These are phyloP conservation scores for Malus fusca DNA, from an alignment of 306 rosid species.

Conservation along the genomic window DNA sequence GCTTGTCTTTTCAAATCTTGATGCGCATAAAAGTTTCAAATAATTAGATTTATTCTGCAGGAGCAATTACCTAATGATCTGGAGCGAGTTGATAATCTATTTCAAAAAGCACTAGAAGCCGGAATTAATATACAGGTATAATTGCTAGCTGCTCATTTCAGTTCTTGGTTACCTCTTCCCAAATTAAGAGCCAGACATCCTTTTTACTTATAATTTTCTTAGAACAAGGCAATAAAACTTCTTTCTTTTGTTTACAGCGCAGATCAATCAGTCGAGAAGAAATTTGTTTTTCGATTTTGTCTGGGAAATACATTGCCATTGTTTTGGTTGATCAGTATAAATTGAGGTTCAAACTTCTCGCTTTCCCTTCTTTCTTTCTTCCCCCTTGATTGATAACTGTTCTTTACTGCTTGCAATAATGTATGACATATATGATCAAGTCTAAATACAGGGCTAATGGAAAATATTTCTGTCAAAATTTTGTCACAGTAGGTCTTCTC, in stretches of 20 bases:
- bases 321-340: conserved; percentile 84
- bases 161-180: not conserved
- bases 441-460: conserved; percentile 12
- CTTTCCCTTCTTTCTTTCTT: not conserved
- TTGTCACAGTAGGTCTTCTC: conserved; percentile 47
- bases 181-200: not conserved
- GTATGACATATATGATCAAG: not conserved
- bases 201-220: conserved; percentile 4
- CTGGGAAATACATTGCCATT: conserved; percentile 73
- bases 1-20: conserved; percentile 3
- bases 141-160: not conserved
- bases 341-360: conserved; percentile 51
- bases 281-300: conserved; percentile 60
- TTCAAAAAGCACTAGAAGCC: conserved; percentile 61
- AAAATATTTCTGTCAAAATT: conserved; percentile 31
- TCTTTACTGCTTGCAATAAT: conserved; percentile 3
- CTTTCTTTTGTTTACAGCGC: conserved; percentile 52
- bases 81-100: conserved; percentile 67
- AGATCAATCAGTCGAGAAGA: conserved; percentile 69
- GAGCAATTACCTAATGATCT: conserved; percentile 82
- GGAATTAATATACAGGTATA: conserved; percentile 80
- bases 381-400: not conserved
- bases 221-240: conserved; percentile 23
- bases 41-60: conserved; percentile 31
- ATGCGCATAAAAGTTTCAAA: conserved; percentile 11